Percentiles rank a stretch among this genome's conserved stretches.
Evolutionary conservation across 1,284 basidiomycete species (phyloP).

Genomic region (Neonothopanus nambi): DNA sequence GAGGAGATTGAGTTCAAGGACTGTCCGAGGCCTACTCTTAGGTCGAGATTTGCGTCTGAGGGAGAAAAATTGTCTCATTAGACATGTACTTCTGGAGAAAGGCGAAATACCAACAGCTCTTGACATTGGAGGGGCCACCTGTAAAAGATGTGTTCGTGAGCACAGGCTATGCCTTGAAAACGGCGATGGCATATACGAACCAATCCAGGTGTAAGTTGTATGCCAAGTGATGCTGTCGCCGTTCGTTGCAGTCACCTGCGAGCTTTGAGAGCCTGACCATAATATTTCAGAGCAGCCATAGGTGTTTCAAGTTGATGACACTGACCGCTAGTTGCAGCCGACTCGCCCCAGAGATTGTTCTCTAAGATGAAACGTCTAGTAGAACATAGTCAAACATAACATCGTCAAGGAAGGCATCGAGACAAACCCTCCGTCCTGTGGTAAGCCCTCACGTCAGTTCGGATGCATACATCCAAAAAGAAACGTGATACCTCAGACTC

Average conservation of each 20-base stretch:
- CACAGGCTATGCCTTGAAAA: not conserved
- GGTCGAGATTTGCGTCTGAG: conserved; percentile 34
- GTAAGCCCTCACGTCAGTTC: not conserved
- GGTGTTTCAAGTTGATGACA: not conserved
- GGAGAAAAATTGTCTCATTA: not conserved
- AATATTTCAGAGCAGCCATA: not conserved
- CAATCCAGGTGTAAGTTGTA: conserved; percentile 32
- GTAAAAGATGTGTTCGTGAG: not conserved
- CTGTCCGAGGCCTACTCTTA: conserved; percentile 30
- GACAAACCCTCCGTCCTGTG: conserved; percentile 5
- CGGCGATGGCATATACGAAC: conserved; percentile 15
- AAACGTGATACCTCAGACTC: conserved; percentile 28
- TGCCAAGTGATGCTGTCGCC: conserved; percentile 31
- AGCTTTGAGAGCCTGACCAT: conserved; percentile 27
- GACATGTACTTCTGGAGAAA: not conserved
- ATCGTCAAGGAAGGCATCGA: not conserved
- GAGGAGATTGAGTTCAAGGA: conserved; percentile 30
- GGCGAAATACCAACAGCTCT: conserved; percentile 28
- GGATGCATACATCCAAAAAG: not conserved
- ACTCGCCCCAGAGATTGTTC: conserved; percentile 33
- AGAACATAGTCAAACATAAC: not conserved
- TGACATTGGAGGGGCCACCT: conserved; percentile 28
- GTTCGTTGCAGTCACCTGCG: conserved; percentile 28
- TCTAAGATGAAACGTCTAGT: conserved; percentile 30
- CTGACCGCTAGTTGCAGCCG: conserved; percentile 27